Evolutionary conservation across 1,284 basidiomycete genomes (phyloP), one percentile per base, ranked within the genome.

Genomic region (Bjerkandera adusta): DNA sequence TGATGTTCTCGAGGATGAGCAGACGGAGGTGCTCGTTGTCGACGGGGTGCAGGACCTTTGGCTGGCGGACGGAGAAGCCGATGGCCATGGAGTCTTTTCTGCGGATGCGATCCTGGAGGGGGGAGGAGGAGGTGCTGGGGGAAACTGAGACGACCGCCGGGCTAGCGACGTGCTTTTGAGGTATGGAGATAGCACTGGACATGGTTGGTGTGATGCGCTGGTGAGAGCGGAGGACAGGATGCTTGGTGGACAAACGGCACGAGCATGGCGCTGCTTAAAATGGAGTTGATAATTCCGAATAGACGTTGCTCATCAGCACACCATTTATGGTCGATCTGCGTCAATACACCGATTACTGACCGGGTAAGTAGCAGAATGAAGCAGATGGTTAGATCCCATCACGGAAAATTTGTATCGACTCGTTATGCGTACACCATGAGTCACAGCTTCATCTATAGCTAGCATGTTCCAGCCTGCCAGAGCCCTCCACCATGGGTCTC

Each of bases 1-100:
- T 94, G 74, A 99, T 95, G 65, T 98, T 98, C 71, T 98, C 96
- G 53, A 99, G 78, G 43, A 99, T 71, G 47, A 99, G 77, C 41
- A 98, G 77, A 45, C 73, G 74, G 30, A 92, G 71, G 52, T 81
- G 79, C 51, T 85, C 89, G 59, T 88, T 90, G 47, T 90, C 87
- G 21, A 82, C 68, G 5, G 89, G 87, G 54, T 89, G 87, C 22
- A 91, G 77, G 27, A 86, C 75, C 56, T 80, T 86, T 35, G 83
- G 77, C 46, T 72, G 73, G 44, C 82, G 73, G 45, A 85, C 59
- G 39, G 55, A 39, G 15, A 36, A 25, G 6, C 42, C 48, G 15
- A 57, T 44, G 13, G 47, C 25, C 18, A 51, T 40, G 11, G 62
- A 59, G 33, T 64, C 58, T 41, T 60, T 60, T n/a, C 33, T 32